Conservation (phyloP, 2,329 filamentous ascomycete species). For the Pseudopyricularia javanii region DNA sequence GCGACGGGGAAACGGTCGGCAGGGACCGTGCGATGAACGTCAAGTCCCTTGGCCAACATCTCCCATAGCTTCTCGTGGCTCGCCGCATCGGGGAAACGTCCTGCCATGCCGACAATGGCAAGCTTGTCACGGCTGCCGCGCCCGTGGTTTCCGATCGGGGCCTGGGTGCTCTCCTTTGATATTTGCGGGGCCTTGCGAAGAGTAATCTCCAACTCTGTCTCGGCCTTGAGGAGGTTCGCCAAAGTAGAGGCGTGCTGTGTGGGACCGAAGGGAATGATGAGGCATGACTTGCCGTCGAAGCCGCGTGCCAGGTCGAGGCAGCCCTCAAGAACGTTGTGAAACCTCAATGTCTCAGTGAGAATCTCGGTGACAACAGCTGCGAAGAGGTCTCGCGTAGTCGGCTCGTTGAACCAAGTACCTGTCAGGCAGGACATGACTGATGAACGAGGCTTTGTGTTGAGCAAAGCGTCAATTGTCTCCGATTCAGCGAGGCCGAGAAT, state of each 20-base stretch:
- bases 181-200: conserved; percentile 24
- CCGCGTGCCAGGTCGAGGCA: conserved; percentile 28
- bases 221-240: conserved; percentile 25
- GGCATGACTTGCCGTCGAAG: conserved; percentile 24
- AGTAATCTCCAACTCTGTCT: conserved; percentile 29
- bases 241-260: conserved; percentile 35
- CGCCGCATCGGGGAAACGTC: conserved; percentile 62
- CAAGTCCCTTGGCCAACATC: conserved; percentile 59
- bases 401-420: conserved; percentile 27
- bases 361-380: conserved; percentile 32
- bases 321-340: conserved; percentile 33
- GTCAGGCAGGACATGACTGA: conserved; percentile 38
- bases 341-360: conserved; percentile 33
- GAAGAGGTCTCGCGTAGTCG: conserved; percentile 27
- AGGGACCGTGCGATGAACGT: conserved; percentile 58
- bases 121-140: conserved; percentile 49
- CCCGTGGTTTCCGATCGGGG: conserved; percentile 33
- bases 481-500: conserved; percentile 31
- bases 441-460: conserved; percentile 28
- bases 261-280: conserved; percentile 37
- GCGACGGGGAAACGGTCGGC: conserved; percentile 62
- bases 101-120: conserved; percentile 75
- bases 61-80: conserved; percentile 65
- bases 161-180: conserved; percentile 18
- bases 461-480: conserved; percentile 23